phyloP scores from a whole-genome alignment of 192 early-diverging fungal species.

The Haplosporangium gracile region DNA sequence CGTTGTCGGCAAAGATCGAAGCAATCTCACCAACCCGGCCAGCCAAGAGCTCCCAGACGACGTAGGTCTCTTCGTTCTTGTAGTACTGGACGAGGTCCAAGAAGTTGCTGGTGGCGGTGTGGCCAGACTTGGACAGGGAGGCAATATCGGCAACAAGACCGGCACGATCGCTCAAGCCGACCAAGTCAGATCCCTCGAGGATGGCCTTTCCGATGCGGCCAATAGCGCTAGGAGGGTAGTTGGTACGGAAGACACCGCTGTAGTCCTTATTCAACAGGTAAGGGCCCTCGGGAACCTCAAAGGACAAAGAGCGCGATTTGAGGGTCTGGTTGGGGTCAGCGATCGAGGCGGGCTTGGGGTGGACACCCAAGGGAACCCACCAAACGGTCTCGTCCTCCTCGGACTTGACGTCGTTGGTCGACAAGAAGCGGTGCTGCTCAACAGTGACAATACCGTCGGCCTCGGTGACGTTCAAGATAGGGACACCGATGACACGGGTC shows the following conservation, averaged over 20 bases:
- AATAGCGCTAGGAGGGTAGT: conserved; percentile 72
- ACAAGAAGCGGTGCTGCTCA: conserved; percentile 87
- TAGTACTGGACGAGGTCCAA: conserved; percentile 83
- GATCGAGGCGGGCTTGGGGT: conserved; percentile 42
- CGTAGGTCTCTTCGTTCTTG: conserved; percentile 83
- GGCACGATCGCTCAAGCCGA: conserved; percentile 80
- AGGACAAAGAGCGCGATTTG: conserved; percentile 59
- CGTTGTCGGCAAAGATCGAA: conserved; percentile 76
- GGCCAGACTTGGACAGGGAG: conserved; percentile 82
- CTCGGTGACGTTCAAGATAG: conserved; percentile 81
- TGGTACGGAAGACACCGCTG: conserved; percentile 90
- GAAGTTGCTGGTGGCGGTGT: conserved; percentile 78
- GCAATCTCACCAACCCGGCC: conserved; percentile 71
- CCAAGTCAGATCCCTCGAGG: conserved; percentile 58
- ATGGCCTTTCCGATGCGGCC: conserved; percentile 69
- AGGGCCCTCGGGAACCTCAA: conserved; percentile 66
- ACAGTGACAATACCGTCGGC: conserved; percentile 70
- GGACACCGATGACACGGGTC: conserved; percentile 88
- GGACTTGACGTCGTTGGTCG: conserved; percentile 81
- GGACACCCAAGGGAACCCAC: conserved; percentile 89
- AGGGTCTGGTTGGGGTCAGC: conserved; percentile 59
- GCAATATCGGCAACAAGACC: conserved; percentile 89
- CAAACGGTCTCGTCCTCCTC: conserved; percentile 88
- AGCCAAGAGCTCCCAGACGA: conserved; percentile 79
- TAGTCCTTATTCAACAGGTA: conserved; percentile 89